Percentiles rank a stretch among this genome's conserved stretches.
These are phyloP conservation scores for Eucalyptus pumila DNA, from an alignment of 345 rosid species.

Conservation along the genomic window DNA sequence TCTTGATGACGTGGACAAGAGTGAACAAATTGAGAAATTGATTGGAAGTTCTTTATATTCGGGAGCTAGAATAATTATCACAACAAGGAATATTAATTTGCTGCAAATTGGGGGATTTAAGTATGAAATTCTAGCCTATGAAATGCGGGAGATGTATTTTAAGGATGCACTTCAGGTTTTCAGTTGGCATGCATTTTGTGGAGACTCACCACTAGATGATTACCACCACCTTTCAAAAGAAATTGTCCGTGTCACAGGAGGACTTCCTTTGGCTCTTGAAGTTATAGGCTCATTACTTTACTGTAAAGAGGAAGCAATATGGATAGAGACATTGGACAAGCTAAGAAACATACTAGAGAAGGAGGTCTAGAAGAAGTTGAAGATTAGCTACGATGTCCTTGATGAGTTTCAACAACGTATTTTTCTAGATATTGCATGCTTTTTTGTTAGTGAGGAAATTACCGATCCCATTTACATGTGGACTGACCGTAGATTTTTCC, in stretches of 20 bases:
- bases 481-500: neutral
- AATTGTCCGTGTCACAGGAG: neutral
- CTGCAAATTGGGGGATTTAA: neutral
- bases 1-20: neutral
- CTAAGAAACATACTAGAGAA: neutral
- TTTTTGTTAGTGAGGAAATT: neutral
- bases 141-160: neutral
- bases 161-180: neutral
- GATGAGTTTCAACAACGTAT: neutral
- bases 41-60: neutral
- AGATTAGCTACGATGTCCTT: neutral
- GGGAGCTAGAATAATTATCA: neutral
- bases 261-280: neutral
- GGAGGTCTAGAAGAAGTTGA: neutral
- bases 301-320: neutral
- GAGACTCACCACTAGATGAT: neutral
- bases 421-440: neutral
- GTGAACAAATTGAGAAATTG: neutral
- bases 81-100: neutral
- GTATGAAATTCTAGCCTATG: neutral
- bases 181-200: neutral
- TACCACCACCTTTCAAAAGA: neutral
- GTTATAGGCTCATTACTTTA: neutral
- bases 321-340: neutral
- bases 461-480: neutral